Evolutionary conservation across 2,329 filamentous ascomycete species (phyloP).

Genomic region (Apiospora arundinis): DNA sequence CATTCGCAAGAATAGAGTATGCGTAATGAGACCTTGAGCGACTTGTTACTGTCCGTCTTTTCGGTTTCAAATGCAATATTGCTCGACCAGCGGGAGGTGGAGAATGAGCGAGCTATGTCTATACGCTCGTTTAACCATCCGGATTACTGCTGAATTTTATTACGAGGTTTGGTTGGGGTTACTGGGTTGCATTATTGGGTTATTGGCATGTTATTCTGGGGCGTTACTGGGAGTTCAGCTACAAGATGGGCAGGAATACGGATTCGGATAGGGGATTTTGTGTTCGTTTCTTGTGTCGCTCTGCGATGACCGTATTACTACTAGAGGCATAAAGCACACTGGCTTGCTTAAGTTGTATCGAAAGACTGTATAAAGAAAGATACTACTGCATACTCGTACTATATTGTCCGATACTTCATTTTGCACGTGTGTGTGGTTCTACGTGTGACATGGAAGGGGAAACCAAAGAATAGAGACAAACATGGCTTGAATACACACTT

Average conservation of each 20-base stretch:
- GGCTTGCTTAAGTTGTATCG: background rate
- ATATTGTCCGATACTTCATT: background rate
- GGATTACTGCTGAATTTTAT: background rate
- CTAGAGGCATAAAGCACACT: background rate
- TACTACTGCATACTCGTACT: background rate
- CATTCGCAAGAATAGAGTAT: background rate
- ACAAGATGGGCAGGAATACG: background rate
- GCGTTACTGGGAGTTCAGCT: background rate
- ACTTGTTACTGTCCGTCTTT: too few relatives aligned
- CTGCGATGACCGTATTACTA: background rate
- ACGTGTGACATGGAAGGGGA: background rate
- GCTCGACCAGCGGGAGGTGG: background rate
- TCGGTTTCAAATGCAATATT: background rate
- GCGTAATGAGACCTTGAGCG: background rate
- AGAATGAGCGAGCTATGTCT: background rate
- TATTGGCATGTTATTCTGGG: background rate
- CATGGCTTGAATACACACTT: background rate
- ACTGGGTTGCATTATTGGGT: background rate
- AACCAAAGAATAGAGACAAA: background rate
- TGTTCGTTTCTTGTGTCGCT: background rate
- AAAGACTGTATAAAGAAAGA: conserved; percentile 11
- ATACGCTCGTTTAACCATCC: background rate
- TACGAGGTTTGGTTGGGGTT: background rate
- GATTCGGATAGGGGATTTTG: background rate
- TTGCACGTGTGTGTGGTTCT: background rate